Base-by-base conservation (phyloP, 352 stramenopile species). In the Globisporangium takayamanum region DNA sequence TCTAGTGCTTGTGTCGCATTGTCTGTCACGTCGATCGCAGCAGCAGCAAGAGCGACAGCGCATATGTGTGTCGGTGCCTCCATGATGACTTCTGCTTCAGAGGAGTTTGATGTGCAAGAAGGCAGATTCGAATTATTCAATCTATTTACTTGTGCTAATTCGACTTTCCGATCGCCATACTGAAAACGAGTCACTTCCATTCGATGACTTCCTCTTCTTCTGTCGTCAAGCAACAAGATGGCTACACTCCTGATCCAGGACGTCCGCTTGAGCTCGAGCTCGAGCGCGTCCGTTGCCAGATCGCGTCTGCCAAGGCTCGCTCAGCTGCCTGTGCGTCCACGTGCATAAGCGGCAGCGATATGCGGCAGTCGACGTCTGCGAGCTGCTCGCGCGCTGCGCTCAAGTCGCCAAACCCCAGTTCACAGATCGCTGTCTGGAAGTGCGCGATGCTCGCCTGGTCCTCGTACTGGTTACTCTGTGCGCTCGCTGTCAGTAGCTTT, bases 381-480 rank as follows among this genome's bases (percentile, higher is more conserved):
- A 70, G 64, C 49, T 55, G 53, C 28, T 26, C 20, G 28, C 33
- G 49, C 14, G 56, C 60, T 14, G 30, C 44, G 6, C 57, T 42
- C 26, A 62, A 18, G 46, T 67, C 54, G 26, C 49, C 47, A 20
- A 54, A 62, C 22, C 60, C 54, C 47, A 74, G 61, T 6, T 59
- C 70, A 36, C 73, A 79, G 53, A 62, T 64, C 3, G 70, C 70
- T n/a, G 53, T 25, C 48, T 82, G 68, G 64, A 76, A 72, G n/a
- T 48, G 36, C 52, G 60, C 56, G 10, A 70, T 42, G 41, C 53
- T 64, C 37, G 61, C 59, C 22, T 68, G 70, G 16, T 55, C 59
- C 12, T 64, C 59, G 28, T 41, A 64, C 46, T 64, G 52, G 10
- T 59, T 64, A 20, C 39, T 52, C 11, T 30, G 44, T n/a, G 44